Percentiles rank a stretch among this genome's conserved stretches.
phyloP scores from a whole-genome alignment of 768 basidiomycete genomes.

The Suillus brevipes region DNA sequence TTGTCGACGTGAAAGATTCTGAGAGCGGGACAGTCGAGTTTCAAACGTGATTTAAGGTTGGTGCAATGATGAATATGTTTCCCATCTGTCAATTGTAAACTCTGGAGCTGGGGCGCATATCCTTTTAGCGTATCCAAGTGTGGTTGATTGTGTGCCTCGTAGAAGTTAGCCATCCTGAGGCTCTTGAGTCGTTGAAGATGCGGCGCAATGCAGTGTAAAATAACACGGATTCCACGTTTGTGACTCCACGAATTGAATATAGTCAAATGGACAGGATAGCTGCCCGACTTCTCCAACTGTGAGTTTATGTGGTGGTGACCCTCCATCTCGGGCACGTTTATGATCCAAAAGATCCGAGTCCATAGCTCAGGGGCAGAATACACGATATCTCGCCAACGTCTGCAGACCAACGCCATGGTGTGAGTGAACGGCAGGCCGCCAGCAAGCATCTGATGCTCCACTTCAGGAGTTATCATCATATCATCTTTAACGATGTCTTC shows the following conservation, averaged over 20 bases:
- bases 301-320: background rate
- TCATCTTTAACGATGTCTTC: background rate
- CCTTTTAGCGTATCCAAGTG: background rate
- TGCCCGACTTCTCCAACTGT: background rate
- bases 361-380: conserved; percentile 1
- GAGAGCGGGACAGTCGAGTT: background rate
- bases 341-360: background rate
- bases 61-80: background rate
- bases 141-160: no score
- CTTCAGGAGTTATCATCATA: background rate
- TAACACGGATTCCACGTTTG: background rate
- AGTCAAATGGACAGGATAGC: background rate
- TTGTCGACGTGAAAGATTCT: background rate
- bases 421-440: background rate
- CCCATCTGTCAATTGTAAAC: background rate
- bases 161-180: background rate
- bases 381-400: background rate
- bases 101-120: background rate
- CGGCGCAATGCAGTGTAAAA: background rate
- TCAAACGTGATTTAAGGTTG: background rate
- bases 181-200: background rate
- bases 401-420: background rate
- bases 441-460: background rate
- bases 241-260: background rate
- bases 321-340: background rate